A percentile compares a stretch with the other conserved stretches of the same genome.
Evolutionary conservation across 2,329 filamentous ascomycete species (phyloP).

Genomic region (Colletotrichum higginsianum): DNA sequence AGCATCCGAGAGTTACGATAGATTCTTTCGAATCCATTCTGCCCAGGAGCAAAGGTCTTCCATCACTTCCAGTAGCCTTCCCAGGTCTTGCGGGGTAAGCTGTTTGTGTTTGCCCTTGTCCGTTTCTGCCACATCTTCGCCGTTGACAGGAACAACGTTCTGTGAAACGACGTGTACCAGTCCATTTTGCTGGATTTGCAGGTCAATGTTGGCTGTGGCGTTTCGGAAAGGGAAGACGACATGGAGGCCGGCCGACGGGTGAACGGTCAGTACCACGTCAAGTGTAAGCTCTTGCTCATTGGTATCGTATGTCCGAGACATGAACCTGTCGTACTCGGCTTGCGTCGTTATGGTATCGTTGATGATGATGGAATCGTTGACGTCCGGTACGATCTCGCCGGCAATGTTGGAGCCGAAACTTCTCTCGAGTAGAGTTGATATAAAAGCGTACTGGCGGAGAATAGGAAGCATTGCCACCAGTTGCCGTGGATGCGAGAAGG

Average conservation of each 20-base stretch:
- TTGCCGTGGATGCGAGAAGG: conserved; percentile 85
- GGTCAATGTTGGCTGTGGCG: conserved; percentile 65
- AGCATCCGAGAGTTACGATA: not conserved
- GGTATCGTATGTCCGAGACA: conserved; percentile 41
- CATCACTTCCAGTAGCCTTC: conserved; percentile 61
- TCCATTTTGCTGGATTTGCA: conserved; percentile 74
- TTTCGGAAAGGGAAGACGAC: conserved; percentile 68
- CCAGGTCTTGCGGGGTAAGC: conserved; percentile 60
- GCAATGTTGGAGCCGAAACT: conserved; percentile 61
- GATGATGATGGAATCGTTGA: conserved; percentile 43
- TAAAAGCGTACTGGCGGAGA: conserved; percentile 82
- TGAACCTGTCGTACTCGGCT: conserved; percentile 53
- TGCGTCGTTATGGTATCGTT: conserved; percentile 48
- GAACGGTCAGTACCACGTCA: conserved; percentile 68
- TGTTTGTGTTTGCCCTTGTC: conserved; percentile 50
- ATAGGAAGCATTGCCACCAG: conserved; percentile 81
- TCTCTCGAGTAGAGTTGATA: conserved; percentile 75
- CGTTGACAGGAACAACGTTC: conserved; percentile 60
- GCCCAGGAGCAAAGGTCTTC: conserved; percentile 69
- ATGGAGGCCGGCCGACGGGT: conserved; percentile 64
- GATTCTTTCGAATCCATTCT: conserved; percentile 63
- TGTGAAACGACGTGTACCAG: conserved; percentile 71
- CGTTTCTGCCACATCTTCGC: conserved; percentile 38
- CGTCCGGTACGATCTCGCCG: conserved; percentile 48
- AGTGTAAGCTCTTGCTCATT: conserved; percentile 51